phyloP scores from a whole-genome alignment of 805 yeast species.

The Saccharomycopsis microspora region DNA sequence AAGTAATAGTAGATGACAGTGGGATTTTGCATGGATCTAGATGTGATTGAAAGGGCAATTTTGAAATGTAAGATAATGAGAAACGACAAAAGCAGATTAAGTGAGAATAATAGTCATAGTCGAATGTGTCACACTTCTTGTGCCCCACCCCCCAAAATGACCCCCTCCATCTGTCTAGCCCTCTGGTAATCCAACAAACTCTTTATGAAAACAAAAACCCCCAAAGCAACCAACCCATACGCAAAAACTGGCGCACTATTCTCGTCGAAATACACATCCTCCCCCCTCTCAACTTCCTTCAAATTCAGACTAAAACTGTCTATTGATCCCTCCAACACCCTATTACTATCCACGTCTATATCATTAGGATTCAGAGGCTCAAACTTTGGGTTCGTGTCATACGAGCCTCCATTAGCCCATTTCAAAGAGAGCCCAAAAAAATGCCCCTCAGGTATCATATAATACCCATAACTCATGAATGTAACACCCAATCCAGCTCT shows the following conservation, averaged over 20 bases:
- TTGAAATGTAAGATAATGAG: too few relatives aligned
- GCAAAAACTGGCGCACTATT: constrained; percentile 17
- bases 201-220: constrained; percentile 51
- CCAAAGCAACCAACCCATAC: constrained; percentile 33
- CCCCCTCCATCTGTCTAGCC: constrained; percentile 68
- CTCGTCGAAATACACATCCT: constrained; percentile 14
- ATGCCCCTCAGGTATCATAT: constrained; percentile 36
- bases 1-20: too few relatives aligned
- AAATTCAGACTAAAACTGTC: constrained; percentile 20
- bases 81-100: neutral
- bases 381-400: constrained; percentile 25
- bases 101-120: neutral
- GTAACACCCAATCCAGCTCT: constrained; percentile 86
- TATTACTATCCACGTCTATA: constrained; percentile 30
- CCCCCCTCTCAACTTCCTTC: constrained; percentile 17
- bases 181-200: constrained; percentile 61
- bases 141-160: constrained; percentile 35
- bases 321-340: constrained; percentile 19
- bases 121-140: constrained; percentile 1
- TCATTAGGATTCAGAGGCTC: constrained; percentile 50
- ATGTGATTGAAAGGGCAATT: too few relatives aligned
- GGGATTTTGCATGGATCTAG: too few relatives aligned
- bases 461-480: constrained; percentile 57
- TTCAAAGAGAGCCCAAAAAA: constrained; percentile 19
- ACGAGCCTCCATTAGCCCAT: constrained; percentile 9